Conservation (phyloP, 2,329 filamentous ascomycete genomes). For the Exophiala xenobiotica region DNA sequence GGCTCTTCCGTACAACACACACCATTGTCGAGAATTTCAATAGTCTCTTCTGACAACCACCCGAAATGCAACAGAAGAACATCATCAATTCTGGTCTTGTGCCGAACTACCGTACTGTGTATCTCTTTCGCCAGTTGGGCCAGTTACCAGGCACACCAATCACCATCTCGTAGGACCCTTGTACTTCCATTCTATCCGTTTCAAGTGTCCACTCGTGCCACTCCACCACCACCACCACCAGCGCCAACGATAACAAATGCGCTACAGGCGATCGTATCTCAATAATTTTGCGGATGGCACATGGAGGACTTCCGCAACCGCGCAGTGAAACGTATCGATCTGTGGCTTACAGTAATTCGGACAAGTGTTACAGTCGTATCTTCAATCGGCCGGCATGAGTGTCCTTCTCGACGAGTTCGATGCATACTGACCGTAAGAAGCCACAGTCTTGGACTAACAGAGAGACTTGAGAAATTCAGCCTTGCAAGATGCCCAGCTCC, state of each 20-base stretch:
- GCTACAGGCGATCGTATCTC: too few species aligned
- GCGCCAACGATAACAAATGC: too few species aligned
- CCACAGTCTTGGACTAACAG: neutral
- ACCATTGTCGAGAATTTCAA: neutral
- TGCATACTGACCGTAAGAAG: neutral
- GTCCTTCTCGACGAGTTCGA: too few species aligned
- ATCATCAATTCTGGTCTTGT: constrained; percentile 1
- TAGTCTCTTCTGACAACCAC: constrained; percentile 3
- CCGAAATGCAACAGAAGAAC: neutral
- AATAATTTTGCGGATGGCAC: too few species aligned
- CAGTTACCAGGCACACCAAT: constrained; percentile 20
- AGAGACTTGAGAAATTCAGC: neutral
- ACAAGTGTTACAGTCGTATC: too few species aligned
- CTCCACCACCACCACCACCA: neutral
- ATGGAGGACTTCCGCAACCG: too few species aligned
- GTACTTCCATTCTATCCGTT: constrained; percentile 1
- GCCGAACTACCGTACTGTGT: constrained; percentile 7
- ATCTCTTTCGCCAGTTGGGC: constrained; percentile 1
- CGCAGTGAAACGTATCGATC: too few species aligned
- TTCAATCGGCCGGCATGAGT: too few species aligned
- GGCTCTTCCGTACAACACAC: too few species aligned
- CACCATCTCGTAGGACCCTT: constrained; percentile 1
- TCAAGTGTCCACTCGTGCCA: neutral
- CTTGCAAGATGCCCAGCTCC: neutral
- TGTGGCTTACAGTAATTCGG: too few species aligned